Evolutionary conservation across 176 grass and related monocot species (phyloP).

Genomic region (Dendrocalamus sinicus): DNA sequence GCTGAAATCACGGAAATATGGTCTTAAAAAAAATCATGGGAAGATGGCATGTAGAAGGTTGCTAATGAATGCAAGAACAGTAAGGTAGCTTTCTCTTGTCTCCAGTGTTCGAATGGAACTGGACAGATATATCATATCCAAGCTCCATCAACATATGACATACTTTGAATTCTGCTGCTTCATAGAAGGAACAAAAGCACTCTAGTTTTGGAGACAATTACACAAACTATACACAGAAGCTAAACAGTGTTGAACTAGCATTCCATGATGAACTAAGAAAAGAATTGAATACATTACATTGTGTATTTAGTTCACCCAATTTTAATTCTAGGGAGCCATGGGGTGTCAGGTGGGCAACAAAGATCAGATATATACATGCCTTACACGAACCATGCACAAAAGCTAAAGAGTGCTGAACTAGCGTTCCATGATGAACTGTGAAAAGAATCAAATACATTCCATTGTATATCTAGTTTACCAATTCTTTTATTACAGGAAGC

Average conservation of each 20-base stretch:
- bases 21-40: not conserved
- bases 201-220: conserved; percentile 3
- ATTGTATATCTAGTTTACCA: conserved; percentile 21
- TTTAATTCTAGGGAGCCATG: not conserved
- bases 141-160: not conserved
- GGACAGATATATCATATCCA: conserved; percentile 6
- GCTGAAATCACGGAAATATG: not conserved
- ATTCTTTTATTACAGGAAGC: not conserved
- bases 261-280: conserved; percentile 3
- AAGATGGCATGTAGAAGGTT: not conserved
- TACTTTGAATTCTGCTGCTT: not conserved
- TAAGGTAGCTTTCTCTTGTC: not conserved
- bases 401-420: not conserved
- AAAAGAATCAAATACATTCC: not conserved
- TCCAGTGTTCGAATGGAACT: not conserved
- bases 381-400: not conserved
- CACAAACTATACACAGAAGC: conserved; percentile 1
- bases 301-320: not conserved
- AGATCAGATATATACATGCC: not conserved
- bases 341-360: not conserved
- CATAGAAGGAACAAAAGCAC: not conserved
- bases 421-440: not conserved
- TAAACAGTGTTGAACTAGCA: conserved; percentile 8
- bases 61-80: not conserved
- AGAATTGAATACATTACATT: not conserved